Evolutionary conservation across 2,329 filamentous ascomycete species (phyloP).

Genomic region (Fusarium equiseti): DNA sequence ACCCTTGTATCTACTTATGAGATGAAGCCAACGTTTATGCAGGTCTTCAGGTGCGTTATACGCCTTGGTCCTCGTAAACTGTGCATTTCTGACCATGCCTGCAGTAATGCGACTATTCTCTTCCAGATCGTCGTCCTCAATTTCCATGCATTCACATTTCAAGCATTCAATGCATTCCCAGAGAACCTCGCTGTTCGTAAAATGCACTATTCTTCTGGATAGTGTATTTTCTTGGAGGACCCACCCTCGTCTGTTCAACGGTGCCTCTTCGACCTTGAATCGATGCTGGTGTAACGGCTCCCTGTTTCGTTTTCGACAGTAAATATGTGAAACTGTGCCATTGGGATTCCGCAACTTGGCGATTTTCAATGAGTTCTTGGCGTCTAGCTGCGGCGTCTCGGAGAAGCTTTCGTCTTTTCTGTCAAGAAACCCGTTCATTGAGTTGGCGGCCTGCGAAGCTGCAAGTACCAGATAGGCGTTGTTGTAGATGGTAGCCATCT

Average conservation of each 20-base stretch:
- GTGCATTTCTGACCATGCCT: neutral
- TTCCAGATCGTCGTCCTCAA: neutral
- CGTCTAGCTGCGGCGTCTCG: neutral
- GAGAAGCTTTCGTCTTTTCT: neutral
- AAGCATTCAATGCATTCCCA: neutral
- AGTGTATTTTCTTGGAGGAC: neutral
- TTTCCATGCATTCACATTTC: neutral
- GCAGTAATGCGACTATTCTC: neutral
- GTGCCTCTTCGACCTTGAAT: neutral
- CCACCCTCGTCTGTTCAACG: neutral
- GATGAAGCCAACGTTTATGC: neutral
- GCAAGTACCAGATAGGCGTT: neutral
- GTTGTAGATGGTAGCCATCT: neutral
- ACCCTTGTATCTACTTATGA: neutral
- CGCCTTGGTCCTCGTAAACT: neutral
- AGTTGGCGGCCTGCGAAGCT: neutral
- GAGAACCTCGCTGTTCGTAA: neutral
- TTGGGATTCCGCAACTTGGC: neutral
- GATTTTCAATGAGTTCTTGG: rapidly evolving
- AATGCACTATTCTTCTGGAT: neutral
- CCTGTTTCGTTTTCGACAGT: neutral
- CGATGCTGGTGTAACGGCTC: neutral
- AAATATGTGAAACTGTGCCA: neutral
- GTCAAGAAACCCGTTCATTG: neutral
- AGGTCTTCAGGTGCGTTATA: neutral